Evolutionary conservation across 768 basidiomycete genomes (phyloP), one percentile per base, ranked within the genome.

Genomic region (Fistulinella prunicolor): DNA sequence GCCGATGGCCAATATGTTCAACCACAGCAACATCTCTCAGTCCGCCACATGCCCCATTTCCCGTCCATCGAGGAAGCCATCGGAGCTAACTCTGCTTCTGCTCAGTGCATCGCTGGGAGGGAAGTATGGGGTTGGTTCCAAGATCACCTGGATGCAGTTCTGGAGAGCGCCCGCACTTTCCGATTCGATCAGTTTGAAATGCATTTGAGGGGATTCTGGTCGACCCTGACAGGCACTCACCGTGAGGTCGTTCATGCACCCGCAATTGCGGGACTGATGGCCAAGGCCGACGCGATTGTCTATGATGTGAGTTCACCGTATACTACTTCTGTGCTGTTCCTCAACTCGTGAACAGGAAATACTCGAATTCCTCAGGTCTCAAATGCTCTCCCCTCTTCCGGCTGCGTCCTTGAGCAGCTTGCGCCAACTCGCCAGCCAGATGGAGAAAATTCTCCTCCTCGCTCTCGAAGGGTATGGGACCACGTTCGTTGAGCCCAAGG

Each of bases 41-140:
- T 92, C 50, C 83, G 86, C 49, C 84, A 85, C 46, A 73, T 90
- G 58, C 77, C 85, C 0, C 82, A 85, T 56, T 94, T 93, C 70
- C 91, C 91, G 3, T 83, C 81, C 39, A 88, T 93, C 54, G 89
- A 89, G 51, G 90, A 93, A 69, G 89, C 89, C 19, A 79, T 91
- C 32, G 85, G 84, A 40, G 74, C 80, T 22, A 83, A 74, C 59
- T 85, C 86, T 10, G 79, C 83, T n/a, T 80, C 88, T 38, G 74
- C 87, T 23, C 85, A 92, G 57, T 80, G 82, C 46, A 77, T 89
- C 19, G 84, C 85, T 51, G 91, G 88, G 23, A 81, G 87, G 56
- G 89, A 90, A 66, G 87, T 91, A 6, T 95, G 93, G 93, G 78
- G 75, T 24, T 90, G 89, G 85, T 95, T 95, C 75, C 86, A 89